These are phyloP conservation scores for Scleroderma bovista DNA, from an alignment of 768 basidiomycete species.

Conservation along the genomic window DNA sequence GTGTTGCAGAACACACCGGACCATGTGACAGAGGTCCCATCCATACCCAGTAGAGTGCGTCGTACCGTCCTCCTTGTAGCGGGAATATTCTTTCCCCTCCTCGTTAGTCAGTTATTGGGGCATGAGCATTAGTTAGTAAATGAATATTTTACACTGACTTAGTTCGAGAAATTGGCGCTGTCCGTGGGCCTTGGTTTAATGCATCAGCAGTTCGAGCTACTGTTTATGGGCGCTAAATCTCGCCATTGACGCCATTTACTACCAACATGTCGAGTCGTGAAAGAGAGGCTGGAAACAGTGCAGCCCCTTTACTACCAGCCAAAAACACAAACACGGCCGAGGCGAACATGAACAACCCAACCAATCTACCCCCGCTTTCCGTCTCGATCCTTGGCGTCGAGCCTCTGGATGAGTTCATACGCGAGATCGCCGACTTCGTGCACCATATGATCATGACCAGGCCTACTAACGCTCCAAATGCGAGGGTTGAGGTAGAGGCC, in stretches of 20 bases:
- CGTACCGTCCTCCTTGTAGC: conserved; percentile 50
- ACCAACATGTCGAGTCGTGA: conserved; percentile 21
- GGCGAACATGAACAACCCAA: conserved; percentile 20
- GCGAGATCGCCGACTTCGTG: conserved; percentile 86
- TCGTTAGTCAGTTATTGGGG: conserved; percentile 53
- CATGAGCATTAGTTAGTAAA: conserved; percentile 43
- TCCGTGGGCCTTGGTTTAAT: too few relatives aligned
- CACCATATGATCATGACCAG: conserved; percentile 61
- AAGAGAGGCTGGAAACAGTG: conserved; percentile 24
- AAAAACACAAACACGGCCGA: too few relatives aligned
- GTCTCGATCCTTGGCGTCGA: conserved; percentile 84
- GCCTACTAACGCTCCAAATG: conserved; percentile 44
- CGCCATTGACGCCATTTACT: not conserved
- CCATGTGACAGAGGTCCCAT: conserved; percentile 26
- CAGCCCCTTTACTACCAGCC: conserved; percentile 10
- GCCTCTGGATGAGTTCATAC: conserved; percentile 89
- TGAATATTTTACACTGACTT: not conserved
- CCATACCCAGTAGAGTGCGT: conserved; percentile 32
- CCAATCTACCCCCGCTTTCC: conserved; percentile 56
- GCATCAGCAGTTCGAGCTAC: too few relatives aligned
- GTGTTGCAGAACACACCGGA: conserved; percentile 74
- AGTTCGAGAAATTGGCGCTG: too few relatives aligned
- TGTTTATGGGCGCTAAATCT: conserved; percentile 1
- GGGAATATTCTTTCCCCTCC: conserved; percentile 71
- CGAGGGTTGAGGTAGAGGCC: conserved; percentile 79